Conservation (phyloP, 805 yeast genomes). For the Suhomyces xylopsoci region DNA sequence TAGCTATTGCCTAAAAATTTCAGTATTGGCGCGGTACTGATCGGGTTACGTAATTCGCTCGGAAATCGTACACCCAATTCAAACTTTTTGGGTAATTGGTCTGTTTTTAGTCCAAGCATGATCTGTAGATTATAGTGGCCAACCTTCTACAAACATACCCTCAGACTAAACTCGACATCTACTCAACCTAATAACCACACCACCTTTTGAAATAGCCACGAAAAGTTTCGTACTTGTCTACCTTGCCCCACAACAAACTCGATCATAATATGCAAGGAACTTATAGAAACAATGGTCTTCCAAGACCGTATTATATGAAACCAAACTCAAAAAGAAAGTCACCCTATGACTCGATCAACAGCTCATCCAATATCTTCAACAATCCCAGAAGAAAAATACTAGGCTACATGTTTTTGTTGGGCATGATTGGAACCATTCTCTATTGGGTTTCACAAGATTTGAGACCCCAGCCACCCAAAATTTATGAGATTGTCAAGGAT, state of each 20-base stretch:
- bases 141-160: not conserved
- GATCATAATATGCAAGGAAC: constrained; percentile 38
- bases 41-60: not conserved
- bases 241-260: not conserved
- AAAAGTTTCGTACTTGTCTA: not conserved
- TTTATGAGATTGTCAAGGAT: constrained; percentile 20
- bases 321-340: constrained; percentile 35
- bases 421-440: constrained; percentile 33
- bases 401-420: constrained; percentile 37
- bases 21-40: not conserved
- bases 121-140: not conserved
- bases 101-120: not conserved
- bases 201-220: not conserved
- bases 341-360: constrained; percentile 29
- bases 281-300: constrained; percentile 40
- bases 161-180: not conserved
- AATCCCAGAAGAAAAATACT: constrained; percentile 35
- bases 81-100: not conserved
- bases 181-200: not conserved
- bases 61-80: not conserved
- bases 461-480: constrained; percentile 23
- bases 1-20: not conserved
- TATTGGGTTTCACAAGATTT: constrained; percentile 37
- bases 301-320: constrained; percentile 47
- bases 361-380: constrained; percentile 29